These are phyloP conservation scores for Pythium volutum DNA, from an alignment of 352 stramenopile genomes.

Conservation along the genomic window DNA sequence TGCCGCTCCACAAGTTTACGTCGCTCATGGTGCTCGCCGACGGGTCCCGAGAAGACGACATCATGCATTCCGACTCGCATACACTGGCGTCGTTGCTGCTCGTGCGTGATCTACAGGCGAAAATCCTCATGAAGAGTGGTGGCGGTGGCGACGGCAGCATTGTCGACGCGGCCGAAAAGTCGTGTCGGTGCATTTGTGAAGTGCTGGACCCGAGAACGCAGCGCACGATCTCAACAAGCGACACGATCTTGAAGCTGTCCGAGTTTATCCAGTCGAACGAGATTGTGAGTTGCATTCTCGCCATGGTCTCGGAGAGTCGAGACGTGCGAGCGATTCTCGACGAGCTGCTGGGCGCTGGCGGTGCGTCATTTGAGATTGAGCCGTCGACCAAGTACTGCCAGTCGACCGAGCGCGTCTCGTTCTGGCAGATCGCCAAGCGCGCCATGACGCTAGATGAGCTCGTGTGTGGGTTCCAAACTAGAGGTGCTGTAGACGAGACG, in stretches of 20 bases:
- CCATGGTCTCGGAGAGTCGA: constrained; percentile 85
- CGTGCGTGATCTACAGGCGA: constrained; percentile 72
- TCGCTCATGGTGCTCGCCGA: constrained; percentile 84
- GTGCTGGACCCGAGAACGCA: constrained; percentile 85
- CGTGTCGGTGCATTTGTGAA: constrained; percentile 78
- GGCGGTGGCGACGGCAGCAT: not conserved
- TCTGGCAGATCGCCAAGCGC: not conserved
- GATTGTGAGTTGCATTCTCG: constrained; percentile 77
- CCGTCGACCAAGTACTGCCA: not conserved
- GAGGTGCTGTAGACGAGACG: constrained; percentile 38
- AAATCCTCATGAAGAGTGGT: constrained; percentile 1
- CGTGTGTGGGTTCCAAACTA: constrained; percentile 71
- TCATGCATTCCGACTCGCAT: constrained; percentile 85
- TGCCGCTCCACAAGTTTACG: constrained; percentile 70
- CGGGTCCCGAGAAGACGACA: constrained; percentile 63
- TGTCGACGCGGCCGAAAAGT: constrained; percentile 24
- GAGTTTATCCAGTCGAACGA: constrained; percentile 91
- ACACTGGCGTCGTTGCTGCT: constrained; percentile 81
- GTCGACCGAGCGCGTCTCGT: not conserved
- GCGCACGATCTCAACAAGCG: constrained; percentile 71
- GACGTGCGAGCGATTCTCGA: constrained; percentile 75
- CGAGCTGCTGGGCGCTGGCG: constrained; percentile 43
- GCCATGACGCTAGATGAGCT: constrained; percentile 46
- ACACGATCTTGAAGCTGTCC: constrained; percentile 64
- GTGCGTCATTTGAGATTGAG: constrained; percentile 4